Evolutionary conservation across 2,329 filamentous ascomycete genomes (phyloP), one percentile per base, ranked within the genome.

Genomic region (Ceratocystis cacaofunesta): DNA sequence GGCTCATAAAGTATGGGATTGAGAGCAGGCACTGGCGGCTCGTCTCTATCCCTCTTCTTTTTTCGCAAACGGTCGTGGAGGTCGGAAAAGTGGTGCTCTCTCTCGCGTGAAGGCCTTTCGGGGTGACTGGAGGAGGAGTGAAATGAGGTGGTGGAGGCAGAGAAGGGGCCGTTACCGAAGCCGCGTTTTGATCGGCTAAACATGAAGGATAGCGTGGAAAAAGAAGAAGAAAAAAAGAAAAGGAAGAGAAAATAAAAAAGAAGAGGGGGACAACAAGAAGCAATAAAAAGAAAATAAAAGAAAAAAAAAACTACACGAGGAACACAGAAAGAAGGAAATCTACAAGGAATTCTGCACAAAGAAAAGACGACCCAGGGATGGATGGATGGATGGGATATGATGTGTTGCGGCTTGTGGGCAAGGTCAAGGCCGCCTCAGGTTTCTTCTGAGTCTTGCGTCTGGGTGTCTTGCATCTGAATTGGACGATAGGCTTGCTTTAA

Each of bases 1-100:
- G 64, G 44, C 60, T 65, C 64, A 36, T 65, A 65, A n/a, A 65
- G 15, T 30, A 62, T 46, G 22, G 64, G 64, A 52, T 46, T 65
- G 22, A 65, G 46, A n/a, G 46, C 64, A 19, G 64, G 46, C 32
- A 52, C 57, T 2, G 57, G 28, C 32, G 36, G 57, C 22, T 62
- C 57, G 52, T 57, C 52, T 44, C 28, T 62, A 30, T 61, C 64
- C 36, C 44, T 65, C 32, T 43, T 61, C 46, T 61, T 61, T 22
- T 65, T 65, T 25, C 60, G 44, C 43, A 65, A 41, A 22, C 50
- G 44, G 19, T 65, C 64, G 28, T 61, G 64, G 15, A 65, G 44
- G 28, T 61, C 57, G 19, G 60, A 60, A 30, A 62, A 62, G 44
- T 52, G 57, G 44, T 62, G 46, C 28, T 61, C 64, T 61, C 58